Base-by-base conservation (phyloP, 2,329 filamentous ascomycete genomes). In the Penicillium sp. region DNA sequence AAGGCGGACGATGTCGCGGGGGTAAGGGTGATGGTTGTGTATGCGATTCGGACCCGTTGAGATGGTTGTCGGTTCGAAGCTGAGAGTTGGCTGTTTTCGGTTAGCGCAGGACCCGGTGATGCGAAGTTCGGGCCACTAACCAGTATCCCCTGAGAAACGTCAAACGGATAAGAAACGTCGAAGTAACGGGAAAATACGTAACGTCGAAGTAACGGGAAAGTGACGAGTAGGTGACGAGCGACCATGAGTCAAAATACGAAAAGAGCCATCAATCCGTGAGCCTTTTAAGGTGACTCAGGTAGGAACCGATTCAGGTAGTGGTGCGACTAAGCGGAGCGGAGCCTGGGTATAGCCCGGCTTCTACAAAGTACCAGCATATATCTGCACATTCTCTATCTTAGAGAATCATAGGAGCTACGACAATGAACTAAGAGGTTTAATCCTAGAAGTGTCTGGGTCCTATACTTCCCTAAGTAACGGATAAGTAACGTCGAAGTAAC, bases 71-170 rank as follows among this genome's bases (percentile, higher is more conserved):
- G 70, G 73, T 72, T 61, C 73, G 71, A 76, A 76, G 72, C 73
- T 76, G 74, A 73, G 68, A 57, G 70, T 71, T 72, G 59, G 69
- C 76, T 74, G 71, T 63, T 75, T 78, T 70, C 63, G 76, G 76
- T 76, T 78, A 78, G 76, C 69, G 75, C 64, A 61, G 55, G 55
- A 54, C 60, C 59, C 57, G 63, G 48, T 65, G 66, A 68, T 64
- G 49, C 22, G 15, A 14, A n/a, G 45, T 48, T 48, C 45, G n/a
- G 11, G 17, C 41, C 28, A 8, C 45, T 28, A 10, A 20, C 28
- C 6, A 31, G 28, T 25, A 5, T 31, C 28, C 28, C 28, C 6
- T 31, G 5, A 31, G 28, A 2, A 31, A 25, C 25, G 25, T 20
- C 20, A 20, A 20, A 20, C 20, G 20, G 20, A 20, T 20, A 20